Percentiles rank a stretch among this genome's conserved stretches.
Conservation (phyloP, 139 green algal species). For the Closterium sp. region DNA sequence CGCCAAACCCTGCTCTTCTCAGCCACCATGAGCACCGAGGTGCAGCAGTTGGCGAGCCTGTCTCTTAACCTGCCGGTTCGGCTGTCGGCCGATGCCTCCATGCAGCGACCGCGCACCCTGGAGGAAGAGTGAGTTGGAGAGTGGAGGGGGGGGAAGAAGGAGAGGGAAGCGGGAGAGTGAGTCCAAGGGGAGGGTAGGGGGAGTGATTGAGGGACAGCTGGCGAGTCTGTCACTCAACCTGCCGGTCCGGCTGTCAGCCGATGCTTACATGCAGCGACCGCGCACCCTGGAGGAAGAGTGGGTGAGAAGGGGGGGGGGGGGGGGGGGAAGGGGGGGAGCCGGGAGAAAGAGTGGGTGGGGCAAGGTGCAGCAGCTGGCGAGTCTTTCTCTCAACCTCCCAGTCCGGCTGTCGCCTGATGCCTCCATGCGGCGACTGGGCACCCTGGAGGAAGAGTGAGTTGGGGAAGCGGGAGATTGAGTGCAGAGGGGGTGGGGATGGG, state of each 20-base stretch:
- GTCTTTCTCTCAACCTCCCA: slow-evolving; percentile 54
- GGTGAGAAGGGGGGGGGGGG: neutral
- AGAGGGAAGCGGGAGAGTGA: slow-evolving; percentile 87
- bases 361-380: slow-evolving; percentile 31
- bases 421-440: slow-evolving; percentile 60
- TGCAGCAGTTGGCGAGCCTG: slow-evolving; percentile 37
- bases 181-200: slow-evolving; percentile 60
- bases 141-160: slow-evolving; percentile 73
- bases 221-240: slow-evolving; percentile 22
- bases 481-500: neutral
- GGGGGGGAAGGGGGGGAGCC: neutral
- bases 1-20: slow-evolving; percentile 92
- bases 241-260: slow-evolving; percentile 86
- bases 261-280: slow-evolving; percentile 69
- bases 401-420: slow-evolving; percentile 89
- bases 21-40: slow-evolving; percentile 65
- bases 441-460: slow-evolving; percentile 77
- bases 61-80: slow-evolving; percentile 65
- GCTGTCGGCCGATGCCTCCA: neutral
- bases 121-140: slow-evolving; percentile 14
- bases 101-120: no score
- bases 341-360: slow-evolving; percentile 69
- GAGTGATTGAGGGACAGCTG: slow-evolving; percentile 4
- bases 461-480: neutral
- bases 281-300: slow-evolving; percentile 76